Evolutionary conservation across 1,139 yeast species (phyloP).

Genomic region (Debaryomycetaceae sp.): DNA sequence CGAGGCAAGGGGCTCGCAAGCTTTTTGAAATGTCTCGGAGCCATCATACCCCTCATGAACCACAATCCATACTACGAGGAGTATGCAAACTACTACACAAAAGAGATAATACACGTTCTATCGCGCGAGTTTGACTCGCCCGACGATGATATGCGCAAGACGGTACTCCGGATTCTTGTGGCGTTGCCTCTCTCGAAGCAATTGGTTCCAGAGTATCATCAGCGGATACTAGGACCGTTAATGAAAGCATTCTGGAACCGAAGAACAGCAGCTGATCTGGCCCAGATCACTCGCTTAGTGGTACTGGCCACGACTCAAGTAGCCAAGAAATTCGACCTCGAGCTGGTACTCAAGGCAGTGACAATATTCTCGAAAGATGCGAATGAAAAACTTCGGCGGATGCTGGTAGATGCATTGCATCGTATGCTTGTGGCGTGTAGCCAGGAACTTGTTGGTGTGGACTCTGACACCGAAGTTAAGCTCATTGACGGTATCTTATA

Average conservation of each 20-base stretch:
- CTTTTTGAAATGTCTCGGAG: conserved; percentile 69
- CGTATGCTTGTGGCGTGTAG: conserved; percentile 18
- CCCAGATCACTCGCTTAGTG: conserved; percentile 44
- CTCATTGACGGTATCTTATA: conserved; percentile 75
- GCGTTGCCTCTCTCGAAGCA: conserved; percentile 22
- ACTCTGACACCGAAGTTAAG: conserved; percentile 41
- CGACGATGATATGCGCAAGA: conserved; percentile 80
- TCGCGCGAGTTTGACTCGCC: conserved; percentile 70
- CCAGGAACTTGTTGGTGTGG: conserved; percentile 27
- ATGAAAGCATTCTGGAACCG: conserved; percentile 73
- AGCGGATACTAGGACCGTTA: conserved; percentile 49
- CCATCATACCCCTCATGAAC: conserved; percentile 77
- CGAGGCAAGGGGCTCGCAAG: conserved; percentile 73
- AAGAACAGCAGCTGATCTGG: conserved; percentile 46
- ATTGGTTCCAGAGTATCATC: conserved; percentile 18
- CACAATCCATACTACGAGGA: conserved; percentile 43
- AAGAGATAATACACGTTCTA: conserved; percentile 58
- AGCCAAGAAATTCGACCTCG: conserved; percentile 58
- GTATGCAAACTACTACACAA: conserved; percentile 67
- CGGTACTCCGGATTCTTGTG: conserved; percentile 41
- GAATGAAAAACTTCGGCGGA: conserved; percentile 65
- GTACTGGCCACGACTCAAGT: conserved; percentile 63
- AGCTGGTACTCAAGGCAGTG: conserved; percentile 48
- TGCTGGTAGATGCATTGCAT: conserved; percentile 64
- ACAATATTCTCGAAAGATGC: conserved; percentile 64